These are phyloP conservation scores for Lagenidium giganteum DNA, from an alignment of 352 stramenopile species.

Conservation along the genomic window DNA sequence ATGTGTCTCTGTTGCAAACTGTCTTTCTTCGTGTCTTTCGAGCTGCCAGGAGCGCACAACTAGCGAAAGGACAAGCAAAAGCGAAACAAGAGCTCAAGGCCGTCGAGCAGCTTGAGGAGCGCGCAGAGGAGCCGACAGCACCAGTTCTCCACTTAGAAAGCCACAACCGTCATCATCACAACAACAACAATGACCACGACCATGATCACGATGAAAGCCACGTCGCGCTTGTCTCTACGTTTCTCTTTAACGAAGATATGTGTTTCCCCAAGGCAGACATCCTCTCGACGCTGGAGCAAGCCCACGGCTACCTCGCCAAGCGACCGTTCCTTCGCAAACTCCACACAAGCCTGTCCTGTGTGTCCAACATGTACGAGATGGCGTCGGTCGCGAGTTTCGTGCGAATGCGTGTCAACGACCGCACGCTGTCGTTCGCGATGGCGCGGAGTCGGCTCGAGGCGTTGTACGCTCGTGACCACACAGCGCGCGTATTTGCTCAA, in stretches of 20 bases:
- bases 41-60: too few relatives aligned
- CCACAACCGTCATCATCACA: slow-evolving; percentile 5
- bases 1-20: slow-evolving; percentile 45
- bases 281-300: slow-evolving; percentile 33
- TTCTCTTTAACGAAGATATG: too few relatives aligned
- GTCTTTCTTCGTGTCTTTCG: slow-evolving; percentile 42
- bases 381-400: slow-evolving; percentile 40
- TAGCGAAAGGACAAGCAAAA: slow-evolving; percentile 18
- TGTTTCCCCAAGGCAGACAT: slow-evolving; percentile 64
- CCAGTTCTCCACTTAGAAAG: neutral
- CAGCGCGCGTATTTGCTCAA: slow-evolving; percentile 16
- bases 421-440: slow-evolving; percentile 28
- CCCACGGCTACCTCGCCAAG: slow-evolving; percentile 38
- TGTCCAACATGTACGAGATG: slow-evolving; percentile 52
- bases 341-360: slow-evolving; percentile 46
- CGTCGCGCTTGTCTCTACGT: too few relatives aligned
- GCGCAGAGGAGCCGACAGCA: too few relatives aligned
- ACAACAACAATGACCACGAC: slow-evolving; percentile 5
- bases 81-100: too few relatives aligned
- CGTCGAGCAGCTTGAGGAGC: too few relatives aligned
- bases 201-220: slow-evolving; percentile 25
- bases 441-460: slow-evolving; percentile 7
- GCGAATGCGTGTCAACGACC: slow-evolving; percentile 40
- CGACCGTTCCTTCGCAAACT: slow-evolving; percentile 49
- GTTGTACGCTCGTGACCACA: slow-evolving; percentile 51